These are phyloP conservation scores for Leccinum uliginosum DNA, from an alignment of 768 basidiomycete genomes.

Conservation along the genomic window DNA sequence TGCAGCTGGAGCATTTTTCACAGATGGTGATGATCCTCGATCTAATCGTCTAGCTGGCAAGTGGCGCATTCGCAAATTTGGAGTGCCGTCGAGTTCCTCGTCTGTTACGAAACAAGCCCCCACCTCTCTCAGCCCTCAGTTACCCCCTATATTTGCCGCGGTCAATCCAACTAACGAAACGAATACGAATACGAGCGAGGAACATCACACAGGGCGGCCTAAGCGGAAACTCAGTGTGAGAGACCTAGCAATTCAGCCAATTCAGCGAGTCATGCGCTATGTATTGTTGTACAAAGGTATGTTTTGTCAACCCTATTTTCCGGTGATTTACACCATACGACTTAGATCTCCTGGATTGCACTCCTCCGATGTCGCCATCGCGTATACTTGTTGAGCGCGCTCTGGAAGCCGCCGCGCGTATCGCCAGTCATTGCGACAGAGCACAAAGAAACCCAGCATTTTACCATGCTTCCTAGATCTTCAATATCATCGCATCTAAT, in stretches of 20 bases:
- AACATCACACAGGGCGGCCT: neutral
- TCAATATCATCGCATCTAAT: constrained; percentile 1
- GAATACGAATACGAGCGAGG: constrained; percentile 4
- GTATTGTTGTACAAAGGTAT: constrained; percentile 57
- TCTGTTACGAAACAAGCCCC: constrained; percentile 7
- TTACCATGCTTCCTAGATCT: constrained; percentile 20
- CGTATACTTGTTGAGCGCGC: constrained; percentile 54
- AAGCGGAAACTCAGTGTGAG: constrained; percentile 34
- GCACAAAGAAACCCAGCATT: constrained; percentile 55
- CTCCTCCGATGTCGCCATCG: constrained; percentile 45
- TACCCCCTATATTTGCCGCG: constrained; percentile 11
- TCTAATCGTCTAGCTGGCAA: constrained; percentile 13
- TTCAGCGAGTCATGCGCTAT: constrained; percentile 62
- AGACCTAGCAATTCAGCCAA: constrained; percentile 61
- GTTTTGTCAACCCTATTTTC: constrained; percentile 9
- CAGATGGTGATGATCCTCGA: constrained; percentile 12
- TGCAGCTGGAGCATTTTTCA: constrained; percentile 36
- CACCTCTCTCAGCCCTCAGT: constrained; percentile 3
- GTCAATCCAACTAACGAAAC: constrained; percentile 2
- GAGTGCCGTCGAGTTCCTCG: constrained; percentile 3
- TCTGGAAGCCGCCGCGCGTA: constrained; percentile 50
- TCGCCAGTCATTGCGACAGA: constrained; percentile 56
- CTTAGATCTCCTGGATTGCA: constrained; percentile 48
- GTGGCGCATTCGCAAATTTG: constrained; percentile 23
- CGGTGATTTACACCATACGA: neutral